Evolutionary conservation across 2,329 filamentous ascomycete genomes (phyloP).

Genomic region (Cadophora malorum): DNA sequence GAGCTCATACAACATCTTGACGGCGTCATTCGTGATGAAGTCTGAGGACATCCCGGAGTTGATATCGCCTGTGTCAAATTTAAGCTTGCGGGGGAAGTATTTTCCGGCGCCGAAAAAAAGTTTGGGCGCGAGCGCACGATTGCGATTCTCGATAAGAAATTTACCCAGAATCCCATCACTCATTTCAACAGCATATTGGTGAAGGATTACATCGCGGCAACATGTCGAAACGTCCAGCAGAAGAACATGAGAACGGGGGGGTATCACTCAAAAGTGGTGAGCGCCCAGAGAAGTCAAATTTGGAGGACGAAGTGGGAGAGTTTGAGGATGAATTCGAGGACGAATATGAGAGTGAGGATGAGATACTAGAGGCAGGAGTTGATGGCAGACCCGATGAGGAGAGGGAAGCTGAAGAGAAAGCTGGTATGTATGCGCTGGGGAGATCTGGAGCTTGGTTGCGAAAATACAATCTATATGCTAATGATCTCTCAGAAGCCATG

Average conservation of each 20-base stretch:
- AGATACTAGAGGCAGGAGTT: conserved; percentile 92
- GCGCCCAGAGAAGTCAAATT: conserved; percentile 69
- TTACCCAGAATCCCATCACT: background rate
- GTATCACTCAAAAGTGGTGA: conserved; percentile 65
- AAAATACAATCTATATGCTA: conserved; percentile 30
- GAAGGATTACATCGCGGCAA: background rate
- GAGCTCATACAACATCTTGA: conserved; percentile 92
- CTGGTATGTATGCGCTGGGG: conserved; percentile 54
- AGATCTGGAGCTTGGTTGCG: conserved; percentile 22
- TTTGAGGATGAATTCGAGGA: conserved; percentile 97
- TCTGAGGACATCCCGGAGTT: conserved; percentile 15
- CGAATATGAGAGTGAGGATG: conserved; percentile 89
- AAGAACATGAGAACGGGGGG: conserved; percentile 53
- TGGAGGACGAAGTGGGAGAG: conserved; percentile 73
- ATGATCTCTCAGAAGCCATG: conserved; percentile 70
- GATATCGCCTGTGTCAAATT: conserved; percentile 4
- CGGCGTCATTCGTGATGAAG: conserved; percentile 30
- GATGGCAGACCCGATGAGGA: conserved; percentile 92
- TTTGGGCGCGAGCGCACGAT: conserved; percentile 7
- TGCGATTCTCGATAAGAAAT: conserved; percentile 35
- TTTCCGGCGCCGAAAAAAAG: conserved; percentile 10
- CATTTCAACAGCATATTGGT: background rate
- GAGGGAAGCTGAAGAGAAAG: conserved; percentile 86
- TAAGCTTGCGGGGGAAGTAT: conserved; percentile 17
- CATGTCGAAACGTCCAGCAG: conserved; percentile 66